Conservation (phyloP, 1,284 basidiomycete genomes). For the Coniferiporia sulphurascens region DNA sequence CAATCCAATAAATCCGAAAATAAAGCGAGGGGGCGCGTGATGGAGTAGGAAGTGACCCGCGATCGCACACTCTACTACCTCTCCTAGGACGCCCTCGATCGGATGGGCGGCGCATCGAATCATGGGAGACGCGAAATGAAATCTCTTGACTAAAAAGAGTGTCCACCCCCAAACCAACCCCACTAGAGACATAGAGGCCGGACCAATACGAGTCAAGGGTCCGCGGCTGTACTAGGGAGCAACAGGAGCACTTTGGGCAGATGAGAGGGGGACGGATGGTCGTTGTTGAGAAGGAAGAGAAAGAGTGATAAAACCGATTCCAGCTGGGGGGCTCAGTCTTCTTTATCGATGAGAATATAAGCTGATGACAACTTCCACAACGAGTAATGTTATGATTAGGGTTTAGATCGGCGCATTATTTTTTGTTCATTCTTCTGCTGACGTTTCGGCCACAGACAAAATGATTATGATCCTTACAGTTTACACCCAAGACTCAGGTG, state of each 20-base stretch:
- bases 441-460: no score
- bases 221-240: not conserved
- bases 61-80: not conserved
- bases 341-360: not conserved
- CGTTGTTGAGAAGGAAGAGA: conserved; percentile 7
- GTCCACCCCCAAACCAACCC: not conserved
- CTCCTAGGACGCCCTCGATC: not conserved
- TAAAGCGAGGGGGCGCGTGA: not conserved
- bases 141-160: not conserved
- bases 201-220: not conserved
- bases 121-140: not conserved
- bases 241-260: not conserved
- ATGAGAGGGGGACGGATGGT: not conserved
- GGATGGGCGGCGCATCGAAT: not conserved
- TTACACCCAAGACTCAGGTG: no score
- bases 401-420: no score
- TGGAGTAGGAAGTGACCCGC: not conserved
- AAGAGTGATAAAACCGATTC: conserved; percentile 1
- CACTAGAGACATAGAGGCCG: not conserved
- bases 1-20: not conserved
- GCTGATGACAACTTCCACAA: not conserved
- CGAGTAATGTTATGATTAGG: not conserved
- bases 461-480: no score
- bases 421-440: no score
- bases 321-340: not conserved